A percentile compares a stretch with the other conserved stretches of the same genome.
Conservation (phyloP, 148 eudicot species). For the Agrostemma githago region DNA sequence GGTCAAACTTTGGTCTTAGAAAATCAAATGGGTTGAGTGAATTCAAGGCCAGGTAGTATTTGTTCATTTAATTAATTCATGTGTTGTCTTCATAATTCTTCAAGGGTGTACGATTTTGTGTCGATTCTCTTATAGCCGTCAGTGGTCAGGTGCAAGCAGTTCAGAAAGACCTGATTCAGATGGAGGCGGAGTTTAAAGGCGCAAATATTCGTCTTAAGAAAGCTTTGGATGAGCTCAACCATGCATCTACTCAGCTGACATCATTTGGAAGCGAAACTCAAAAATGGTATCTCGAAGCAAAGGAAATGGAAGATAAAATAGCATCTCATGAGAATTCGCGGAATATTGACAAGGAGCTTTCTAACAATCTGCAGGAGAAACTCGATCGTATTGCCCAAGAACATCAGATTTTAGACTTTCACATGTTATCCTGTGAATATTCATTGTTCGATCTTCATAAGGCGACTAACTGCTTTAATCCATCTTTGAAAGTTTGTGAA, state of each 20-base stretch:
- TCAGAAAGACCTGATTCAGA: background rate
- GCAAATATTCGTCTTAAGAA: background rate
- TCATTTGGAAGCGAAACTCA: slow-evolving; percentile 4
- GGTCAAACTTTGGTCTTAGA: background rate
- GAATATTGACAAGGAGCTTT: background rate
- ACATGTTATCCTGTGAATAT: background rate
- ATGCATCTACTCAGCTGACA: background rate
- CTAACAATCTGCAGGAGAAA: slow-evolving; percentile 5
- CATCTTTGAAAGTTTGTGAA: slow-evolving; percentile 62
- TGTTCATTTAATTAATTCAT: no score
- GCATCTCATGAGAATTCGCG: background rate
- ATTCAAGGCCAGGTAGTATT: no score
- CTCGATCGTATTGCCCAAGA: background rate
- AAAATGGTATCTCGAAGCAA: background rate
- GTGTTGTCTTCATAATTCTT: background rate
- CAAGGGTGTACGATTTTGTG: background rate
- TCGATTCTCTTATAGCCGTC: background rate
- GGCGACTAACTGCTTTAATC: slow-evolving; percentile 54
- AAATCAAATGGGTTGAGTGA: no score
- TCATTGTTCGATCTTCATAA: slow-evolving; percentile 28
- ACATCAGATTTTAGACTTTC: background rate
- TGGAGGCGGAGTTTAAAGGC: background rate
- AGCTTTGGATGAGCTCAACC: background rate
- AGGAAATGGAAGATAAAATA: slow-evolving; percentile 4
- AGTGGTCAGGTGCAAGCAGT: background rate